A percentile compares a stretch with the other conserved stretches of the same genome.
These are phyloP conservation scores for Globisporangium radiosum DNA, from an alignment of 352 stramenopile species.

Conservation along the genomic window DNA sequence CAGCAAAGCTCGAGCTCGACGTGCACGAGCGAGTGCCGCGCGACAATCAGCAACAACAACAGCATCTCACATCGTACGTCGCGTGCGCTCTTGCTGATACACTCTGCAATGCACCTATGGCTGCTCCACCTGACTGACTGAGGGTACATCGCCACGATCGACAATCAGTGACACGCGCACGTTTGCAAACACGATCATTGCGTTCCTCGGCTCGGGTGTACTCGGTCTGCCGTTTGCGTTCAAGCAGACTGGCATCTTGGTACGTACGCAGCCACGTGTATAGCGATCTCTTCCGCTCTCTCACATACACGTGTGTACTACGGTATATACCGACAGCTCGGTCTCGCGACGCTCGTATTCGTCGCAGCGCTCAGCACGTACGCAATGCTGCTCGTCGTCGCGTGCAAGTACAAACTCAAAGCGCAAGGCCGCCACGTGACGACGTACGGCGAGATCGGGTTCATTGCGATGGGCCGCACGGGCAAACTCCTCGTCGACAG, in stretches of 20 bases:
- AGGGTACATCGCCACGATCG: not conserved
- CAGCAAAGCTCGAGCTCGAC: conserved; percentile 10
- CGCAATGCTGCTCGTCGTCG: conserved; percentile 68
- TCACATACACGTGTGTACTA: not conserved
- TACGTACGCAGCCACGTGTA: conserved; percentile 13
- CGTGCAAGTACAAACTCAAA: conserved; percentile 77
- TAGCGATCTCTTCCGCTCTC: not conserved
- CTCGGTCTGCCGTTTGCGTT: conserved; percentile 89
- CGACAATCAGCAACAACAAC: conserved; percentile 9
- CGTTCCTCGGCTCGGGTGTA: conserved; percentile 89
- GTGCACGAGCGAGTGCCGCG: conserved; percentile 2
- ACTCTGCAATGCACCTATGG: not conserved
- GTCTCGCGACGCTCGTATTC: conserved; percentile 40
- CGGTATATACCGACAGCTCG: conserved; percentile 23
- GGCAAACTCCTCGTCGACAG: conserved; percentile 78
- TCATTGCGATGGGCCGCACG: conserved; percentile 54
- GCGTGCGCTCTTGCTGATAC: too few relatives aligned
- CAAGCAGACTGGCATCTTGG: conserved; percentile 78
- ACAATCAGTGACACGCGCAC: conserved; percentile 39
- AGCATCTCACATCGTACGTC: conserved; percentile 44
- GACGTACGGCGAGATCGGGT: conserved; percentile 86
- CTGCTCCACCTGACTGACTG: not conserved
- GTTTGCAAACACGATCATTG: conserved; percentile 84
- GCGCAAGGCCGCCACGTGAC: conserved; percentile 34
- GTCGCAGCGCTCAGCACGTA: conserved; percentile 60